phyloP scores from a whole-genome alignment of 2,329 filamentous ascomycete species.

The Dothistroma septosporum region DNA sequence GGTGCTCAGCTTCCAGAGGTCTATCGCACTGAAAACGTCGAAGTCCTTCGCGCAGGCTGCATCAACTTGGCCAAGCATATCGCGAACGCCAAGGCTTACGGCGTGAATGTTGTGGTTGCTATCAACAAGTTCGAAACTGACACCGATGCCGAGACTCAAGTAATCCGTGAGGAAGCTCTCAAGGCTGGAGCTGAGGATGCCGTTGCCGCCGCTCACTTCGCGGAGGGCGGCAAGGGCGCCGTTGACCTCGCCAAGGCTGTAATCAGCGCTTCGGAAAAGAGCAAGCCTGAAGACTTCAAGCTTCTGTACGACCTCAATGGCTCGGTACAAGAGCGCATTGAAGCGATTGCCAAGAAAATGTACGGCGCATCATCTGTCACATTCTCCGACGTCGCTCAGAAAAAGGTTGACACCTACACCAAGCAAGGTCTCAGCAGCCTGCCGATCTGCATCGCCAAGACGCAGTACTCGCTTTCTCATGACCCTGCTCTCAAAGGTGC shows the following conservation, averaged over 20 bases:
- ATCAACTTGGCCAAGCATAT: slow-evolving; percentile 96
- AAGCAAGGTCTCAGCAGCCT: slow-evolving; percentile 87
- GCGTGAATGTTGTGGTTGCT: slow-evolving; percentile 89
- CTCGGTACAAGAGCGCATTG: slow-evolving; percentile 81
- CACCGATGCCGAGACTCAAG: slow-evolving; percentile 83
- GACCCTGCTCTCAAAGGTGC: slow-evolving; percentile 92
- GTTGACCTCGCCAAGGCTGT: slow-evolving; percentile 84
- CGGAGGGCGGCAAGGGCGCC: slow-evolving; percentile 86
- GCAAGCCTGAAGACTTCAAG: slow-evolving; percentile 71
- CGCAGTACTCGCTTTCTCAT: slow-evolving; percentile 93
- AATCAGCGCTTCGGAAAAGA: slow-evolving; percentile 74
- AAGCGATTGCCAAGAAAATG: slow-evolving; percentile 86
- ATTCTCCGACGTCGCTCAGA: slow-evolving; percentile 89
- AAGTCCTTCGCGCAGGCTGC: slow-evolving; percentile 83
- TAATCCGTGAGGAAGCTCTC: slow-evolving; percentile 85
- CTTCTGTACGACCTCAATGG: slow-evolving; percentile 79
- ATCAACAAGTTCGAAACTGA: slow-evolving; percentile 97
- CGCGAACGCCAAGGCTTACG: slow-evolving; percentile 79
- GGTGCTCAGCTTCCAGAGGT: slow-evolving; percentile 80
- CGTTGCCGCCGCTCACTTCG: slow-evolving; percentile 93
- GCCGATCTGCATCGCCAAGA: slow-evolving; percentile 96
- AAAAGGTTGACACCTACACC: slow-evolving; percentile 94
- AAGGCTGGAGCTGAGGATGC: slow-evolving; percentile 91
- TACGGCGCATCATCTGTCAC: slow-evolving; percentile 87
- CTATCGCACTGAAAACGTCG: slow-evolving; percentile 90